Conservation (phyloP, 169 alveolate genomes). For the Neospora caninum region DNA sequence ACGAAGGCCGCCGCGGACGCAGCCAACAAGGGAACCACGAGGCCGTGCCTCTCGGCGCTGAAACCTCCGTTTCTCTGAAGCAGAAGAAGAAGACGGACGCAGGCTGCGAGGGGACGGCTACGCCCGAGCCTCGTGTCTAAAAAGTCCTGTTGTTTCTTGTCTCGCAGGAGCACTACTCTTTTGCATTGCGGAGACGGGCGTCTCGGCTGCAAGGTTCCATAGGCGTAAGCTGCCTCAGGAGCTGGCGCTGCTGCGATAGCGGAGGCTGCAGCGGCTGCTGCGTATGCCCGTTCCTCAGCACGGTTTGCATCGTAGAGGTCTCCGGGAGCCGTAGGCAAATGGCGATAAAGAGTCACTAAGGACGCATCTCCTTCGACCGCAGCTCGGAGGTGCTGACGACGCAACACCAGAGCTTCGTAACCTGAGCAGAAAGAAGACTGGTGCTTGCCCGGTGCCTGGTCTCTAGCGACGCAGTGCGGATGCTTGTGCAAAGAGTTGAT, state of each 20-base stretch:
- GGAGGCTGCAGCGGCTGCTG: not conserved
- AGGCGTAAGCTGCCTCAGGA: not conserved
- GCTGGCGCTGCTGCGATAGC: not conserved
- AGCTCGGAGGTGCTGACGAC: constrained; percentile 4
- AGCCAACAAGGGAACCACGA: not conserved
- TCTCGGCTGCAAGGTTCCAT: not conserved
- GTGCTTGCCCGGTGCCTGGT: too few species aligned
- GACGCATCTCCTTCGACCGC: not conserved
- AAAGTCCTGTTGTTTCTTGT: not conserved
- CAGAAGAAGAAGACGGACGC: constrained; percentile 11
- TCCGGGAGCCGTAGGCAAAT: not conserved
- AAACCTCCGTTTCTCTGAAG: not conserved
- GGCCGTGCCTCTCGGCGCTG: not conserved
- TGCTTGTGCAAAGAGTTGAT: too few species aligned
- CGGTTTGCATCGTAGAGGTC: not conserved
- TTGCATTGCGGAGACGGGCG: not conserved
- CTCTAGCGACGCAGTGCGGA: too few species aligned
- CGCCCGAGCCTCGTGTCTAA: not conserved
- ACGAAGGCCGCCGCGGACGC: not conserved
- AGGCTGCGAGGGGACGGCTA: constrained; percentile 26
- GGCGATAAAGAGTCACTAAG: not conserved
- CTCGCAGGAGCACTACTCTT: not conserved
- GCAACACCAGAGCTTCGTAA: not conserved
- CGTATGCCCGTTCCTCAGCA: not conserved
- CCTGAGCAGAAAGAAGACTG: not conserved